phyloP scores from a whole-genome alignment of 2,329 filamentous ascomycete species.

The Calonectria hawksworthii region DNA sequence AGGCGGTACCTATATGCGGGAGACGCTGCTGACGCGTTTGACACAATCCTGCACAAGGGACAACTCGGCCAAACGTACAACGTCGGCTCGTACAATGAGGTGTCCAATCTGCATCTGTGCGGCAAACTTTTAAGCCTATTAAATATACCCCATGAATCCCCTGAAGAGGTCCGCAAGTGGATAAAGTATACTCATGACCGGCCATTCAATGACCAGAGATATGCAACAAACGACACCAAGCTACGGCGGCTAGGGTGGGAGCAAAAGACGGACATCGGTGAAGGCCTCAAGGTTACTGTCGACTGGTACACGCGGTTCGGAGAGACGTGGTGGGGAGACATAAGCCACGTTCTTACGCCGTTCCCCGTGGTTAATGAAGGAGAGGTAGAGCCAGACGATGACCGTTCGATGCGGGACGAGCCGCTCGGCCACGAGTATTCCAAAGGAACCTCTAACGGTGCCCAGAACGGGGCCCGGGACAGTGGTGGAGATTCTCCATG shows the following conservation, averaged over 20 bases:
- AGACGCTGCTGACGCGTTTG: slow-evolving; percentile 85
- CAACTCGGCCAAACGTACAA: slow-evolving; percentile 84
- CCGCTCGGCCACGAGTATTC: slow-evolving; percentile 45
- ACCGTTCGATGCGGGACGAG: slow-evolving; percentile 51
- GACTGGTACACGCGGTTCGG: slow-evolving; percentile 79
- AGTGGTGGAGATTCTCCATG: slow-evolving; percentile 12
- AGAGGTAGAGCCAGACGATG: slow-evolving; percentile 67
- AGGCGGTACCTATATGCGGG: slow-evolving; percentile 83
- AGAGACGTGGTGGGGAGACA: slow-evolving; percentile 80
- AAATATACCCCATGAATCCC: slow-evolving; percentile 64
- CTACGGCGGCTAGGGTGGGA: slow-evolving; percentile 77
- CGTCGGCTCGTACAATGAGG: slow-evolving; percentile 82
- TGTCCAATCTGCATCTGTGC: slow-evolving; percentile 81
- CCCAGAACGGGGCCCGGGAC: slow-evolving; percentile 23
- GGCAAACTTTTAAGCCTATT: slow-evolving; percentile 74
- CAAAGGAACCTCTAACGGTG: slow-evolving; percentile 22
- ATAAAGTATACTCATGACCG: slow-evolving; percentile 83
- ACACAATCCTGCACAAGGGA: slow-evolving; percentile 86
- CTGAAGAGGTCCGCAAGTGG: slow-evolving; percentile 71
- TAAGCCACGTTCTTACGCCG: slow-evolving; percentile 76
- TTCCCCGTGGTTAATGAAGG: slow-evolving; percentile 73
- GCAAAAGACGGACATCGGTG: slow-evolving; percentile 74
- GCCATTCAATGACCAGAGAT: slow-evolving; percentile 83
- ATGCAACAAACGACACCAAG: slow-evolving; percentile 79
- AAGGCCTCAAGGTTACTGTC: slow-evolving; percentile 75